Evolutionary conservation across 106 monocot genomes (phyloP), one percentile per base, ranked within the genome.

Genomic region (Ottelia alismoides): DNA sequence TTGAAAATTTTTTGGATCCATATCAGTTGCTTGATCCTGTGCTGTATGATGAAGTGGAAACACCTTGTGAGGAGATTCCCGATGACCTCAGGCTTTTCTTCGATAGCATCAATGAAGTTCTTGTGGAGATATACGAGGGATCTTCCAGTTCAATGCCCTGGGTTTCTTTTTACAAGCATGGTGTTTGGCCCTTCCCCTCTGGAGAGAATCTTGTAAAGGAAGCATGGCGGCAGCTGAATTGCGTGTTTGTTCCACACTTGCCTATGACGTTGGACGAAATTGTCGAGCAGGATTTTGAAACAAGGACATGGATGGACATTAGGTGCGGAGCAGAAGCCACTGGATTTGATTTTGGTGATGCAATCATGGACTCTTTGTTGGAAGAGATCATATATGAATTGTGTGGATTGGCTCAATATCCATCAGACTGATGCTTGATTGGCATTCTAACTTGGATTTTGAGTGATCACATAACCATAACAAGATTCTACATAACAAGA

Each of bases 81-180:
- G 76, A 84, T 28, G 78, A 96, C 54, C 61, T 81, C 21, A 75
- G 72, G 60, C 70, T 78, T 54, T 63, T 85, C 3, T 96, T 88
- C 79, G 94, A 96, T 62, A 76, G 70, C 52, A 69, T 85, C 10
- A 71, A 66, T 47, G 88, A 96, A 76, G 81, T 74, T 51, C 59
- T 96, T 44, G 25, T 68, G 11, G 76, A 78, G 35, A 78, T 85
- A 6, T 30, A 56, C 30, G 58, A 74, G 1, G 81, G 62, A 28
- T 73, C 70, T 66, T 66, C 63, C 11, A 48, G 40, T 49, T 55
- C 25, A 51, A 30, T 43, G 11, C 83, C 87, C 27, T 76, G 71
- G 72, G 29, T 72, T 23, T 63, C 71, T 55, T 69, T 61, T 44
- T 27, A 74, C 51, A 71, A 47, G 47, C 53, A 45, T 43, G 67